Conservation (phyloP, 495 filamentous ascomycete species). For the Xylaria palmicola region DNA sequence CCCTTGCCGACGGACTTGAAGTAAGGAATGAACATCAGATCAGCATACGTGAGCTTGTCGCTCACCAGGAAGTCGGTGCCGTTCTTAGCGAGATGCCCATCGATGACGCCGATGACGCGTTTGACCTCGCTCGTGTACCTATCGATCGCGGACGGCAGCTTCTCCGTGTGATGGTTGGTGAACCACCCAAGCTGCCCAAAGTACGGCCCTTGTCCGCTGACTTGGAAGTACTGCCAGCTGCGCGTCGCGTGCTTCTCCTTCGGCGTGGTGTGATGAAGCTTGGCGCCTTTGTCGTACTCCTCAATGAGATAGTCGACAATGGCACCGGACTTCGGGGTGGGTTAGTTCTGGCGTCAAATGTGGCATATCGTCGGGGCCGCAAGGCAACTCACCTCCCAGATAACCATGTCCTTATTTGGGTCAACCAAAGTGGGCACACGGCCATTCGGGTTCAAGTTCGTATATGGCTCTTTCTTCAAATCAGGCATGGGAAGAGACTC, state of each 20-base stretch:
- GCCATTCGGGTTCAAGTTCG: conserved; percentile 69
- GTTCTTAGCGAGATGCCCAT: conserved; percentile 31
- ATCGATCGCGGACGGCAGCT: conserved; percentile 46
- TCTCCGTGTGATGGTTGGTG: conserved; percentile 43
- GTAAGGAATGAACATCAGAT: conserved; percentile 32
- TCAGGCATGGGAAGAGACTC: conserved; percentile 43
- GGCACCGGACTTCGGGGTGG: conserved; percentile 68
- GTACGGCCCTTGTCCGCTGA: conserved; percentile 63
- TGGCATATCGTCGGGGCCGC: conserved; percentile 9
- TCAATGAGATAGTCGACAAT: conserved; percentile 73
- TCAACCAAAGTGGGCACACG: conserved; percentile 33
- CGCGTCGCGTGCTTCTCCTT: conserved; percentile 51
- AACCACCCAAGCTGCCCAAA: conserved; percentile 49
- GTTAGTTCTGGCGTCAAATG: neutral
- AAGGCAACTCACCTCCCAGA: conserved; percentile 53
- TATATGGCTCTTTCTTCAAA: conserved; percentile 57
- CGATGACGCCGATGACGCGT: conserved; percentile 48
- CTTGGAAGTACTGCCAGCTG: conserved; percentile 62
- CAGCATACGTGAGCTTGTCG: conserved; percentile 27
- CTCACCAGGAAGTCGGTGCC: conserved; percentile 42
- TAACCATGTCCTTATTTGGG: neutral
- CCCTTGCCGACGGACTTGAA: neutral
- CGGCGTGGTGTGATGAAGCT: conserved; percentile 53
- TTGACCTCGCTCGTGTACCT: conserved; percentile 49
- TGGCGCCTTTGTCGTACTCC: conserved; percentile 63